A percentile compares a stretch with the other conserved stretches of the same genome.
phyloP scores from a whole-genome alignment of 805 yeast genomes.

The Clavispora santaluciae region DNA sequence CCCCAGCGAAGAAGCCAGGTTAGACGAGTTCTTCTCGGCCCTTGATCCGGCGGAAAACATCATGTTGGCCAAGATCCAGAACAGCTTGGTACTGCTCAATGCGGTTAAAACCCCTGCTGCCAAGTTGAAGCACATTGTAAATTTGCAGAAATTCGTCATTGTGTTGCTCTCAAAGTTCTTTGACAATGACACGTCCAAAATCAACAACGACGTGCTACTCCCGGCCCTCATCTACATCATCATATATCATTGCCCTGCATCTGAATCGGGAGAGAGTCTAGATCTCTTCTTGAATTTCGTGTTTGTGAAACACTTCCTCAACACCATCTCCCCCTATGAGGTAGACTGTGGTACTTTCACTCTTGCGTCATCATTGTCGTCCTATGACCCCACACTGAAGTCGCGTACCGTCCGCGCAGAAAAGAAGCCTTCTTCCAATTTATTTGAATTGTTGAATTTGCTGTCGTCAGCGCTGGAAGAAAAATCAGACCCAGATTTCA shows the following conservation, averaged over 20 bases:
- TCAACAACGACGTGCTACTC: slow-evolving; percentile 37
- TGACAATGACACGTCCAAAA: slow-evolving; percentile 15
- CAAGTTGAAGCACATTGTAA: slow-evolving; percentile 26
- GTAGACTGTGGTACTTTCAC: slow-evolving; percentile 13
- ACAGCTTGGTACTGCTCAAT: slow-evolving; percentile 16
- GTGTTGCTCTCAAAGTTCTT: slow-evolving; percentile 13
- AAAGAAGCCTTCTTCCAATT: slow-evolving; percentile 13
- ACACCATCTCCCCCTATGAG: slow-evolving; percentile 28
- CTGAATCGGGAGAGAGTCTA: slow-evolving; percentile 5
- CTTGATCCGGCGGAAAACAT: slow-evolving; percentile 7
- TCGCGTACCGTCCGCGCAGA: slow-evolving; percentile 2
- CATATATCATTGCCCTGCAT: slow-evolving; percentile 23
- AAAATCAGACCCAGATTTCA: slow-evolving; percentile 3
- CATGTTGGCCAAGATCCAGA: slow-evolving; percentile 14
- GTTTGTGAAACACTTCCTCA: slow-evolving; percentile 33
- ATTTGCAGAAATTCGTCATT: slow-evolving; percentile 29
- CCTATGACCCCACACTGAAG: slow-evolving; percentile 14
- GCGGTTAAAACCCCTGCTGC: slow-evolving; percentile 27
- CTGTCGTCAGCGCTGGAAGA: slow-evolving; percentile 8
- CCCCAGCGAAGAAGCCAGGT: slow-evolving; percentile 5
- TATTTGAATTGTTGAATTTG: slow-evolving; percentile 30
- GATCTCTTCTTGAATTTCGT: slow-evolving; percentile 34
- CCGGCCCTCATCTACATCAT: slow-evolving; percentile 36
- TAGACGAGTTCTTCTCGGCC: slow-evolving; percentile 10
- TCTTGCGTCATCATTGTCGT: slow-evolving; percentile 7